Percentiles rank a stretch among this genome's conserved stretches.
Evolutionary conservation across 2,329 filamentous ascomycete species (phyloP).

Genomic region (Pseudocercospora fijiensis): DNA sequence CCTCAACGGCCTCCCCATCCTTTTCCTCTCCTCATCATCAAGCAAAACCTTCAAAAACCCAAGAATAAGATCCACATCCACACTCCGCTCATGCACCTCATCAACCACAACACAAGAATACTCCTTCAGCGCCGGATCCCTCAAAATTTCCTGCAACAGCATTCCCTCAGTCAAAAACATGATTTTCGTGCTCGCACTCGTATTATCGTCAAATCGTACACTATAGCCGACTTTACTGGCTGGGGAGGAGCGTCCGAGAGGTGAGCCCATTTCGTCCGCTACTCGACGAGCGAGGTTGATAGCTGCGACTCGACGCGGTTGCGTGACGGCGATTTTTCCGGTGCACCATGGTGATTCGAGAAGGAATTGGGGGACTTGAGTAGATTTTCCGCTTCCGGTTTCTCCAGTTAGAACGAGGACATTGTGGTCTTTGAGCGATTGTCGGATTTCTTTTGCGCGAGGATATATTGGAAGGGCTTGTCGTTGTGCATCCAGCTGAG

Average conservation of each 20-base stretch:
- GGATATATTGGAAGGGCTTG: constrained; percentile 71
- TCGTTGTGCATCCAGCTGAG: constrained; percentile 39
- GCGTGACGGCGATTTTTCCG: constrained; percentile 87
- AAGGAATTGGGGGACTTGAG: constrained; percentile 90
- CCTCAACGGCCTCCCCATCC: constrained; percentile 68
- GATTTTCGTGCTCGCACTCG: constrained; percentile 77
- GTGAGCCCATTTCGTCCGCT: constrained; percentile 73
- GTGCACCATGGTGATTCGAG: constrained; percentile 77
- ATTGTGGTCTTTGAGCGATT: constrained; percentile 60
- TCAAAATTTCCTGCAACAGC: constrained; percentile 87
- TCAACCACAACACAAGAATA: constrained; percentile 93
- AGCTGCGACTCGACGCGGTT: constrained; percentile 89
- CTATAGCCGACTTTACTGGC: constrained; percentile 79
- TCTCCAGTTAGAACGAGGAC: constrained; percentile 86
- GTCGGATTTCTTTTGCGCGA: constrained; percentile 67
- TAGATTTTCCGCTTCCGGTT: constrained; percentile 95
- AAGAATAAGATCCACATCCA: constrained; percentile 87
- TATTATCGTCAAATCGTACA: constrained; percentile 87
- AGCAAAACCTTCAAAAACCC: constrained; percentile 84
- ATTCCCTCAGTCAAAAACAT: constrained; percentile 97
- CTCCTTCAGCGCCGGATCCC: constrained; percentile 75
- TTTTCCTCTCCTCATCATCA: constrained; percentile 55
- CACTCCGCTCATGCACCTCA: constrained; percentile 92
- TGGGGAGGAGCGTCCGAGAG: constrained; percentile 59
- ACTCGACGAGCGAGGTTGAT: constrained; percentile 88